Evolutionary conservation across 2,329 filamentous ascomycete genomes (phyloP), one percentile per base, ranked within the genome.

Genomic region (Arthrobotrys megalospora): DNA sequence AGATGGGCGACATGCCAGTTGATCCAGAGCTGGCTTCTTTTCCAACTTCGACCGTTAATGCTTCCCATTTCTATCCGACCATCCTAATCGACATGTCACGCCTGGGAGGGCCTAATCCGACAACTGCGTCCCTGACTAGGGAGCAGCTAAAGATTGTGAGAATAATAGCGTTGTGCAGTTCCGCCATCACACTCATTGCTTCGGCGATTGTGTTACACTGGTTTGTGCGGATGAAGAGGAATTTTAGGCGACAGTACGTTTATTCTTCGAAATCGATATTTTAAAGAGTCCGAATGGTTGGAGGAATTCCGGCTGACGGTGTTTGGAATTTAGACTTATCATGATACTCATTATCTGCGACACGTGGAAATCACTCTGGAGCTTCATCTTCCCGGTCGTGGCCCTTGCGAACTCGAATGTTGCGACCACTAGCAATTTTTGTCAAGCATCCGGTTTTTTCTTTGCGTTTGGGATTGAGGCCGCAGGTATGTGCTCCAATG

Each of bases 311-410:
- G 50, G 43, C 50, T 70, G 48, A 45, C 6, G n/a, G 58, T 55
- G 77, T 45, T 60, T 80, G 82, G 83, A 45, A 48, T 43, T 45
- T 11, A 93, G 91, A 79, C 87, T 95, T 68, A 91, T 95, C 72
- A 89, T 94, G 87, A 84, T 93, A 45, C 86, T 94, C 12, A 90
- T 95, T 55, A 87, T 90, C 78, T 91, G 91, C 80, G 91, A 94
- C 83, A 88, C 92, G 82, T 88, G 91, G 84, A 92, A 92, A 83
- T 88, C 90, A 1, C 82, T 90, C 1, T 93, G 90, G 88, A 90
- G 91, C 79, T 86, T 93, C 79, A 83, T 92, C 48, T 91, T 90
- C 80, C 88, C 91, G 0, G 85, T 89, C 1, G 87, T 90, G 19
- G 88, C 88, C 19, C 87, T 93, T 38, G 83, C 84, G 0, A 83